phyloP scores from a whole-genome alignment of 306 rosid genomes.

The Abrus pulchellus region DNA sequence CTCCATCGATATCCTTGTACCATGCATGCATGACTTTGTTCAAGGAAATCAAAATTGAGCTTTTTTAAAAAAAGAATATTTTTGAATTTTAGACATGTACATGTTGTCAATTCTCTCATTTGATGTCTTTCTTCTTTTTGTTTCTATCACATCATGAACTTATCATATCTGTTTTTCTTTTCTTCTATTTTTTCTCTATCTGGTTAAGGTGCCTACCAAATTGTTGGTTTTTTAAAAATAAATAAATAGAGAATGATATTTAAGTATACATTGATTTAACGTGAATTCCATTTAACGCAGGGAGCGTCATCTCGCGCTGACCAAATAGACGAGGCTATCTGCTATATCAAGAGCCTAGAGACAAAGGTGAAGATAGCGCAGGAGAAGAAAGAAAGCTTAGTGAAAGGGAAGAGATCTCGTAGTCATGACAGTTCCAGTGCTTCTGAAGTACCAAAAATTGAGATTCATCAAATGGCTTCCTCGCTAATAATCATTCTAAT shows the following conservation, averaged over 20 bases:
- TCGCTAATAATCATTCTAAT: conserved; percentile 56
- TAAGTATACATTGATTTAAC: not conserved
- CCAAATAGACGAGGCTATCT: conserved; percentile 71
- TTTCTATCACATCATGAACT: no score
- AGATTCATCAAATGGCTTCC: conserved; percentile 66
- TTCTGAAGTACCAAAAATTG: conserved; percentile 52
- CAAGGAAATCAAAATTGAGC: not conserved
- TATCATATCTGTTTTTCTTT: no score
- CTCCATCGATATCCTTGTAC: not conserved
- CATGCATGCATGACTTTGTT: not conserved
- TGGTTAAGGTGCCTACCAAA: no score
- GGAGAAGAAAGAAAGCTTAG: conserved; percentile 59
- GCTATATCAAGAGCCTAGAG: conserved; percentile 64
- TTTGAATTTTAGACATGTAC: no score
- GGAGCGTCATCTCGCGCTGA: conserved; percentile 52
- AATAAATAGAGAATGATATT: no score
- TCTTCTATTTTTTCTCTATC: no score
- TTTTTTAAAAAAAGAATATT: no score
- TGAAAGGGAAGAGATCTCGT: conserved; percentile 50
- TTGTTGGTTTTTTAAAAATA: no score
- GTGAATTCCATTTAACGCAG: conserved; percentile 44
- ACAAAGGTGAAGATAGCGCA: conserved; percentile 49
- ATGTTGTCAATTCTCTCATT: no score
- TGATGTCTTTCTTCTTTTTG: no score
- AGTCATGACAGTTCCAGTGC: not conserved